These are phyloP conservation scores for Austroboletus niveus DNA, from an alignment of 1,284 basidiomycete species.

Conservation along the genomic window DNA sequence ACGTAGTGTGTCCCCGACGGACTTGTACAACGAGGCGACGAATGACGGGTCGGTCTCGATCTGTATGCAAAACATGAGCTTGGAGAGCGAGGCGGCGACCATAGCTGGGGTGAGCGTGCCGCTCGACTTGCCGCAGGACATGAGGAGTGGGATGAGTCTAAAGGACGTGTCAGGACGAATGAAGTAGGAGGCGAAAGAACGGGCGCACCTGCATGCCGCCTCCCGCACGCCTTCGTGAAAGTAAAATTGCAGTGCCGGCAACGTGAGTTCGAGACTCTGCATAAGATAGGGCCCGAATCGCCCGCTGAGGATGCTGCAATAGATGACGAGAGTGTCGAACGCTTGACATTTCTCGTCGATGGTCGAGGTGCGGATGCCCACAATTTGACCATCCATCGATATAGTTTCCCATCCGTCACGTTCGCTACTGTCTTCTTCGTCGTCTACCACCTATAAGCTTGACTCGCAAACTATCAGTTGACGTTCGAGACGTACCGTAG, in stretches of 20 bases:
- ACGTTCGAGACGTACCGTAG: constrained; percentile 48
- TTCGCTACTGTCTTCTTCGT: constrained; percentile 54
- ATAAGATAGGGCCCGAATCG: constrained; percentile 73
- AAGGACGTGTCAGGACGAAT: not conserved
- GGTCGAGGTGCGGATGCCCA: constrained; percentile 76
- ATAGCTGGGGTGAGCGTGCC: constrained; percentile 65
- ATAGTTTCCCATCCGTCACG: constrained; percentile 78
- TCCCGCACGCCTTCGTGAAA: constrained; percentile 84
- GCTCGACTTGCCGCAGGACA: constrained; percentile 69
- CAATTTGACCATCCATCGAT: constrained; percentile 68
- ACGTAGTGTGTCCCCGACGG: constrained; percentile 64
- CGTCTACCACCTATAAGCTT: constrained; percentile 34
- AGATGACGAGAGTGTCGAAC: constrained; percentile 80
- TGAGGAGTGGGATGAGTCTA: constrained; percentile 69
- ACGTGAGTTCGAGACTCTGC: constrained; percentile 66
- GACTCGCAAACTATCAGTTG: not conserved
- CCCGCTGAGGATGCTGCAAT: constrained; percentile 67
- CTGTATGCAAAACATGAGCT: constrained; percentile 64
- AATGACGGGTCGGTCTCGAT: constrained; percentile 72
- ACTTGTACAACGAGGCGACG: constrained; percentile 75
- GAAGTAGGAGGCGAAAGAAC: not conserved
- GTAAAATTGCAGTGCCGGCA: constrained; percentile 70
- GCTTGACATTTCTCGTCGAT: constrained; percentile 88
- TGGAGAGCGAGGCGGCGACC: constrained; percentile 66
- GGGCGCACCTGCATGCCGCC: constrained; percentile 40